Evolutionary conservation across 257 asterid species (phyloP).

Genomic region (Mentha longifolia): DNA sequence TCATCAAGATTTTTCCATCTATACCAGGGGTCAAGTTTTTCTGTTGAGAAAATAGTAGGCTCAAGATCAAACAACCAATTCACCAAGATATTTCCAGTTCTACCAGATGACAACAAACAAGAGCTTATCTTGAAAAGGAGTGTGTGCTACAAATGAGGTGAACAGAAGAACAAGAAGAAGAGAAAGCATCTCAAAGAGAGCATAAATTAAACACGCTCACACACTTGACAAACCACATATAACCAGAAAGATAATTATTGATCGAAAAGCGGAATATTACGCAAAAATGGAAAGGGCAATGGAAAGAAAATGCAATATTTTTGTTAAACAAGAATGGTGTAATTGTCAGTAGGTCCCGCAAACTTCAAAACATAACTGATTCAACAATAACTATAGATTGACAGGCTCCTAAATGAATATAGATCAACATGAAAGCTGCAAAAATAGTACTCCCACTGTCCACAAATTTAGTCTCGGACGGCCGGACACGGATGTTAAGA

Average conservation of each 20-base stretch:
- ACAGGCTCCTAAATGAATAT: no score
- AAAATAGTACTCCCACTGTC: neutral
- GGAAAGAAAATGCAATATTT: neutral
- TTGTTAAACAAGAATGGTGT: neutral
- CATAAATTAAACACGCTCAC: neutral
- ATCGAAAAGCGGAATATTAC: slow-evolving; percentile 5
- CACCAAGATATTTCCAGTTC: slow-evolving; percentile 1
- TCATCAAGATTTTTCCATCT: slow-evolving; percentile 2
- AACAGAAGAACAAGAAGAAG: neutral
- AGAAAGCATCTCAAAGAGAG: neutral
- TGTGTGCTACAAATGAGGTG: neutral
- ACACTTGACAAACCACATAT: slow-evolving; percentile 26
- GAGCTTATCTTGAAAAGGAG: slow-evolving; percentile 3
- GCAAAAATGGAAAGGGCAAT: neutral
- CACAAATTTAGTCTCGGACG: no score
- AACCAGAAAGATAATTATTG: slow-evolving; percentile 21
- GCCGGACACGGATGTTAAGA: no score
- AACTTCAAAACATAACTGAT: slow-evolving; percentile 16
- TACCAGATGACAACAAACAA: slow-evolving; percentile 5
- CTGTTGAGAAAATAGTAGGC: slow-evolving; percentile 1
- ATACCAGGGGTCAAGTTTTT: neutral
- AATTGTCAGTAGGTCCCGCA: slow-evolving; percentile 16
- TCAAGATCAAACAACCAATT: neutral
- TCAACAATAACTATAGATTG: neutral
- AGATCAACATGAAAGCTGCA: neutral